A percentile compares a stretch with the other conserved stretches of the same genome.
Conservation (phyloP, 2,329 filamentous ascomycete species). For the Fusarium illudens region DNA sequence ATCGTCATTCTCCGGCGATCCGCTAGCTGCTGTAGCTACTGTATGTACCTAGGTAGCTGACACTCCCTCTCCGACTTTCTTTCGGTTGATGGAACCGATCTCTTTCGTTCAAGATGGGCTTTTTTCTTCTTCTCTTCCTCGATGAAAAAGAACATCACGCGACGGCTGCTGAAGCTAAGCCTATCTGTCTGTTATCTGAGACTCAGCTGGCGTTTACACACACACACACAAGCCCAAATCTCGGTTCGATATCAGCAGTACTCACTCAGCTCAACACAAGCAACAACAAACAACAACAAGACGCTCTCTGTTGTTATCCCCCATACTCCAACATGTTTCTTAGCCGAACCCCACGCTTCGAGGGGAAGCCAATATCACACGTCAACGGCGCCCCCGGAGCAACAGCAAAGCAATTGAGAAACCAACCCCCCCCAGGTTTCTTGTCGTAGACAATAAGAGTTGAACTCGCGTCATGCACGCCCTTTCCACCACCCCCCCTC, state of each 20-base stretch:
- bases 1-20: conserved; percentile 29
- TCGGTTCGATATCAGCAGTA: conserved; percentile 22
- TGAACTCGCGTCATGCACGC: not conserved
- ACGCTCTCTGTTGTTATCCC: too few relatives aligned
- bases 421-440: not conserved
- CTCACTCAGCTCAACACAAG: not conserved
- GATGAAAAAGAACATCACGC: conserved; percentile 7
- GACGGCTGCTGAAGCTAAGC: not conserved
- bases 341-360: conserved; percentile 28
- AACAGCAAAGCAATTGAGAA: not conserved
- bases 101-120: not conserved
- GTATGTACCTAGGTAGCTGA: too few relatives aligned
- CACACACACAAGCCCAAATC: conserved; percentile 10
- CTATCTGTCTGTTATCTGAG: not conserved
- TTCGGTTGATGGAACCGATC: conserved; percentile 19
- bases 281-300: conserved; percentile 3
- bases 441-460: not conserved
- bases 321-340: conserved; percentile 11
- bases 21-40: not conserved
- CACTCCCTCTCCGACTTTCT: not conserved
- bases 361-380: conserved; percentile 27
- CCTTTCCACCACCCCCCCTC: not conserved
- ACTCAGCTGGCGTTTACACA: not conserved
- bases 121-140: not conserved
- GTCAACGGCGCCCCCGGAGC: conserved; percentile 32